These are phyloP conservation scores for Brassica rapa DNA, from an alignment of 345 rosid species.

Conservation along the genomic window DNA sequence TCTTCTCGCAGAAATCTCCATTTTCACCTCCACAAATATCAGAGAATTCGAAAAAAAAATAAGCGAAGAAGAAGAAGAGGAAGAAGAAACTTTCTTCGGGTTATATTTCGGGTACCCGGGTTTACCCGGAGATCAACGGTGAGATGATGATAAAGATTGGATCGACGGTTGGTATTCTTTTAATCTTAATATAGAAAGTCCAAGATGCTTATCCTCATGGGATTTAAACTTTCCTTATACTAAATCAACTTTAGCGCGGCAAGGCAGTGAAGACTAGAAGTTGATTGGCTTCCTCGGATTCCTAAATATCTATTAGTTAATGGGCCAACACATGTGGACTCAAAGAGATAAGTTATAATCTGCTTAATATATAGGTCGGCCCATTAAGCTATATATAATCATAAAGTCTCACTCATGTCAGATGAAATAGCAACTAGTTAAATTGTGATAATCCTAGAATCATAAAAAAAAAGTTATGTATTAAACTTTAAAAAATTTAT, in stretches of 20 bases:
- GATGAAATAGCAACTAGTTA: too few species aligned
- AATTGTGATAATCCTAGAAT: too few species aligned
- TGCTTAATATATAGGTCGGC: too few species aligned
- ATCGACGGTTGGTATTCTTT: background rate
- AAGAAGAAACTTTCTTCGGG: background rate
- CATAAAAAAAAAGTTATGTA: too few species aligned
- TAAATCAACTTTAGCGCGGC: background rate
- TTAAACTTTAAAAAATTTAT: too few species aligned
- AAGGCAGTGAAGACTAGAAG: background rate
- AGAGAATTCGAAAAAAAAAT: background rate
- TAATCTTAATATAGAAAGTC: background rate
- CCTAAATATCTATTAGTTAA: slow-evolving; percentile 14
- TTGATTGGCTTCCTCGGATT: slow-evolving; percentile 2
- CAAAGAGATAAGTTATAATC: too few species aligned
- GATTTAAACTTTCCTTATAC: background rate
- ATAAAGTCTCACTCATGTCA: too few species aligned
- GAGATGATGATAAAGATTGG: background rate
- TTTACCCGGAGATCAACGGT: background rate
- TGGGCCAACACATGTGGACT: background rate
- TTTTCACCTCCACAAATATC: background rate
- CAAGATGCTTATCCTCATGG: background rate
- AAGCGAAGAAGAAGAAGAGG: background rate
- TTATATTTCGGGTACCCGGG: background rate
- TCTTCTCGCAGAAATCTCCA: background rate
- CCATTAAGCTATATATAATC: too few species aligned